Evolutionary conservation across 164 flowering plant species (phyloP), one percentile per base, ranked within the genome.

Genomic region (Protea cynaroides): DNA sequence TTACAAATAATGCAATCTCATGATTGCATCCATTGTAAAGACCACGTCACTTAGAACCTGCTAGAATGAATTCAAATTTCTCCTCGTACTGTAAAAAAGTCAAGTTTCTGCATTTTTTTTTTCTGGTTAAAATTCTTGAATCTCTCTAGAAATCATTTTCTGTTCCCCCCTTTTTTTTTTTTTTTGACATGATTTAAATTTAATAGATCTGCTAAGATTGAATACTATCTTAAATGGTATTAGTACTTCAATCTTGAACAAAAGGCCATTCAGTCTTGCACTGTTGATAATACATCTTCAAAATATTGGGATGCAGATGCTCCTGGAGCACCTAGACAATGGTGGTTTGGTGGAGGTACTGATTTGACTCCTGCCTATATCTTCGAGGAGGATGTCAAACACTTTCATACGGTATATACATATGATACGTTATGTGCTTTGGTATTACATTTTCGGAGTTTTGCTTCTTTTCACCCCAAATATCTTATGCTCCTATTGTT

Each of bases 301-400:
- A 24, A 52, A 54, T 22, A 49, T 65, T 49, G 34, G 61, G n/a
- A n/a, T 74, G 72, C 80, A 94, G 99, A 91, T 85, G 75, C 81
- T 69, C 85, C 94, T 56, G 99, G 99, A 71, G 97, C 97, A 70
- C 99, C 99, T 19, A 78, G 88, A 67, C 88, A 86, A 51, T 94
- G 99, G 99, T 94, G 99, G 97, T 94, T 94, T 83, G 99, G 99
- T 59, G 97, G 99, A 40, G 97, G 99, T 54, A 94, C 99, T 47
- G 99, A 91, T 79, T 80, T 94, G 65, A 94, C 97, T 56, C 97
- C 97, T 72, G 79, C 99, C 53, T 91, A 94, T 75, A 81, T 94
- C 53, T 86, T 86, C 78, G 96, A 88, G 71, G 97, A 94, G 67
- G 99, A 94, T 81, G 99, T 94, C 60, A 91, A 80, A 73, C 99